A percentile compares a stretch with the other conserved stretches of the same genome.
These are phyloP conservation scores for Pythium sp. DNA, from an alignment of 352 stramenopile genomes.

Conservation along the genomic window DNA sequence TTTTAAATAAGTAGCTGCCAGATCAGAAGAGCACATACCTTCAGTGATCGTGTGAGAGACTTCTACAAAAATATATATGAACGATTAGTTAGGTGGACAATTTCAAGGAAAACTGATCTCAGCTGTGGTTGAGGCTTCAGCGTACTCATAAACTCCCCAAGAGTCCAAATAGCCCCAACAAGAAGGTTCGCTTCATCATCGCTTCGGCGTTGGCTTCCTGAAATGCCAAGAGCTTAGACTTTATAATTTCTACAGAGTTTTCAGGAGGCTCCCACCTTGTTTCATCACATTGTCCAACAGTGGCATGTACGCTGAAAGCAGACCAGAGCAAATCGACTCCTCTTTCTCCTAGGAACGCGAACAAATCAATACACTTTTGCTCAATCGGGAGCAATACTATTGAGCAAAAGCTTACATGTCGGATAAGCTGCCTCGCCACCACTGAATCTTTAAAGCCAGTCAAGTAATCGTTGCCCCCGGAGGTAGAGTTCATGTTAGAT, in stretches of 20 bases:
- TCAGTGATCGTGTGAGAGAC: not conserved
- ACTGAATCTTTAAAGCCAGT: not conserved
- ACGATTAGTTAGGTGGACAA: not conserved
- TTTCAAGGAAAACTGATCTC: not conserved
- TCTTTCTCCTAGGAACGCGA: not conserved
- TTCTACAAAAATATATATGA: not conserved
- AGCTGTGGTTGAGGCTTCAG: not conserved
- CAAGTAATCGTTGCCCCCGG: not conserved
- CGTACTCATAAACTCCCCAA: not conserved
- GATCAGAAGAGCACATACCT: not conserved
- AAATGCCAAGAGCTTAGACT: not conserved
- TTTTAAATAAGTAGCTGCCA: not conserved
- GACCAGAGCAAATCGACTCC: not conserved
- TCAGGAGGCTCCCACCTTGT: not conserved
- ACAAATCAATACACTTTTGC: not conserved
- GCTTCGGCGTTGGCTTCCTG: not conserved
- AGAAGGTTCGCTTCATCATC: not conserved
- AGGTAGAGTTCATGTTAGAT: not conserved
- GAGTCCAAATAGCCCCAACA: not conserved
- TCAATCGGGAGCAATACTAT: not conserved
- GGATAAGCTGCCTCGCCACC: not conserved
- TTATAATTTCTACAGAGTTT: not conserved
- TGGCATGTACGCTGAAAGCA: not conserved
- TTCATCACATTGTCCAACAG: not conserved
- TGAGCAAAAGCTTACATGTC: not conserved